These are phyloP conservation scores for Taiozyma sp. DNA, from an alignment of 1,139 yeast genomes.

Conservation along the genomic window DNA sequence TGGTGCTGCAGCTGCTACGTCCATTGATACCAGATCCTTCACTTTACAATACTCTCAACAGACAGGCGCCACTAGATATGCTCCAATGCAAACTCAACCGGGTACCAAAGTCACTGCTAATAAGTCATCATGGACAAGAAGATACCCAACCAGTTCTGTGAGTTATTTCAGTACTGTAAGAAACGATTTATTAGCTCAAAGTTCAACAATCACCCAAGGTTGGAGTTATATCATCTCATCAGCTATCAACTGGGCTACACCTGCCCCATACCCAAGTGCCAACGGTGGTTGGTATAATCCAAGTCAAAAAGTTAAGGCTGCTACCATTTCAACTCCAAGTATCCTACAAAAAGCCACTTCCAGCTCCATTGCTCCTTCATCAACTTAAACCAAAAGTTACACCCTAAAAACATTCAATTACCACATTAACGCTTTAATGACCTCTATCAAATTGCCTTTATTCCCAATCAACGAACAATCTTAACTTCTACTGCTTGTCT, in stretches of 20 bases:
- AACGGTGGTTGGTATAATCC: conserved; percentile 47
- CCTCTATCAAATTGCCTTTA: neutral
- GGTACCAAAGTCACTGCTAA: conserved; percentile 53
- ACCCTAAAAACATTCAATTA: neutral
- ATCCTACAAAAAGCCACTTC: neutral
- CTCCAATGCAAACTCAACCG: conserved; percentile 93
- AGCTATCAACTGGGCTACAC: conserved; percentile 58
- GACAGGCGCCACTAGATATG: conserved; percentile 70
- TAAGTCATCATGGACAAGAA: conserved; percentile 54
- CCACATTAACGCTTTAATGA: neutral
- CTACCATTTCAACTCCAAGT: conserved; percentile 21
- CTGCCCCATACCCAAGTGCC: conserved; percentile 60
- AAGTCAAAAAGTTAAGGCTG: conserved; percentile 22
- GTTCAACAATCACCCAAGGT: conserved; percentile 73
- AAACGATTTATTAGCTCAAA: conserved; percentile 38
- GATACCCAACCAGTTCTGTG: conserved; percentile 63
- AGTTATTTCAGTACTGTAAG: conserved; percentile 45
- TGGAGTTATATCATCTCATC: conserved; percentile 71
- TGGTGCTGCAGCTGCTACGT: conserved; percentile 24
- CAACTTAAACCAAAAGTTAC: neutral
- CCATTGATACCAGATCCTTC: conserved; percentile 34
- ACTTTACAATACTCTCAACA: conserved; percentile 65
- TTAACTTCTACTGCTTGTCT: neutral
- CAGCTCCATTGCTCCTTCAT: neutral
- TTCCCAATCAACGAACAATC: neutral